Conservation (phyloP, 331 rosid genomes). For the Pyrus hybrid region DNA sequence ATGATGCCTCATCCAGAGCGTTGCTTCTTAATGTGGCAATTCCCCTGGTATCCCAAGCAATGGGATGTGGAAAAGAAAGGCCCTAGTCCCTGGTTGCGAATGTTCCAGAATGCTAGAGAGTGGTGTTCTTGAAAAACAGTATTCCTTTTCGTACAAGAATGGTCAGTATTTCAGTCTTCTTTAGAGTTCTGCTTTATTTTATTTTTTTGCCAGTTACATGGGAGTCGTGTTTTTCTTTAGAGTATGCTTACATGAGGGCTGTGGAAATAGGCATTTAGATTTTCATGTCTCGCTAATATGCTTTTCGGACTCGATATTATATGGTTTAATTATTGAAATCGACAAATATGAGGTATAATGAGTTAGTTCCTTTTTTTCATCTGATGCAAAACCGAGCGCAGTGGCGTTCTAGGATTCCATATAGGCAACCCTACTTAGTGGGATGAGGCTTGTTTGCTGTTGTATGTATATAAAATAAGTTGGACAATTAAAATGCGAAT, state of each 20-base stretch:
- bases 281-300: neutral
- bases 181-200: neutral
- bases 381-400: too few relatives aligned
- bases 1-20: too few relatives aligned
- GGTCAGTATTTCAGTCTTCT: neutral
- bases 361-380: too few relatives aligned
- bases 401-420: neutral
- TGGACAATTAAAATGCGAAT: too few relatives aligned
- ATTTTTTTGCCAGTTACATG: neutral
- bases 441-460: neutral
- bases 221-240: neutral
- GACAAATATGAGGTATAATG: too few relatives aligned
- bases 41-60: too few relatives aligned
- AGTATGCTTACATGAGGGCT: too few relatives aligned
- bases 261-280: neutral
- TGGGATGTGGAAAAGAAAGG: too few relatives aligned
- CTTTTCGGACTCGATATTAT: neutral
- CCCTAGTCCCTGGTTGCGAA: too few relatives aligned
- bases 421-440: neutral
- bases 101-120: too few relatives aligned
- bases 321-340: neutral
- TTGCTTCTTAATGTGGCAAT: too few relatives aligned
- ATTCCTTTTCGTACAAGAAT: neutral
- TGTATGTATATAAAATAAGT: neutral
- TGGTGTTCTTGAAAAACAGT: constrained; percentile 48